Percentiles rank a stretch among this genome's conserved stretches.
Conservation (phyloP, 352 stramenopile species). For the Peronospora tabacina region DNA sequence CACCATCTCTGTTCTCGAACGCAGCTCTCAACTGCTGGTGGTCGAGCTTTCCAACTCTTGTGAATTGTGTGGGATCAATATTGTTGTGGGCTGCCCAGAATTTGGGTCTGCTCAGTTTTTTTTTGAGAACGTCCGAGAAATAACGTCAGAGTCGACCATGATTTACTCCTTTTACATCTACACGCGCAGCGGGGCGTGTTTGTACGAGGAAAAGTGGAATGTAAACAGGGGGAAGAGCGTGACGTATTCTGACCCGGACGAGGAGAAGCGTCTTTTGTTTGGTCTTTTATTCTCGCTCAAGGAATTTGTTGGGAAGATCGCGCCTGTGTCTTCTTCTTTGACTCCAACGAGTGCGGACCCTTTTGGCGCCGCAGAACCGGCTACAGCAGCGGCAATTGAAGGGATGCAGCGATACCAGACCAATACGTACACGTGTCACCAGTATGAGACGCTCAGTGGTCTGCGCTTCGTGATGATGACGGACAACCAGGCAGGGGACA, state of each 20-base stretch:
- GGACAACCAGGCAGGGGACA: slow-evolving; percentile 79
- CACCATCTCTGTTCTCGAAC: slow-evolving; percentile 29
- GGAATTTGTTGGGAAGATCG: slow-evolving; percentile 79
- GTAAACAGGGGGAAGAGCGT: slow-evolving; percentile 46
- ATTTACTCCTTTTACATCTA: slow-evolving; percentile 93
- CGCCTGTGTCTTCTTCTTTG: slow-evolving; percentile 31
- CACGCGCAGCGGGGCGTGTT: slow-evolving; percentile 78
- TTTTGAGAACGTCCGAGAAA: not conserved
- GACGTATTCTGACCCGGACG: slow-evolving; percentile 74
- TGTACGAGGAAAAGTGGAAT: slow-evolving; percentile 90
- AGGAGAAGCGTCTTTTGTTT: slow-evolving; percentile 89
- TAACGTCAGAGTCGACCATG: slow-evolving; percentile 28
- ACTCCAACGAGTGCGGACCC: slow-evolving; percentile 14
- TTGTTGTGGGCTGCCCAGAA: slow-evolving; percentile 3
- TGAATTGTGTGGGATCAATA: not conserved
- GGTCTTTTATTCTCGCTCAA: slow-evolving; percentile 90
- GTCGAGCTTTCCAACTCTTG: slow-evolving; percentile 1
- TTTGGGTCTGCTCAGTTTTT: too few relatives aligned
- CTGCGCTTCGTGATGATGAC: slow-evolving; percentile 89
- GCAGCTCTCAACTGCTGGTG: not conserved
- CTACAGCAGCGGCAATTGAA: slow-evolving; percentile 22
- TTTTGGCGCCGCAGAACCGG: slow-evolving; percentile 12
- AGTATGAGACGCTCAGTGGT: slow-evolving; percentile 87
- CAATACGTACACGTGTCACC: slow-evolving; percentile 85
- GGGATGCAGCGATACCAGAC: slow-evolving; percentile 82